phyloP scores from a whole-genome alignment of 164 flowering plant genomes.

The Berberis vulgaris region DNA sequence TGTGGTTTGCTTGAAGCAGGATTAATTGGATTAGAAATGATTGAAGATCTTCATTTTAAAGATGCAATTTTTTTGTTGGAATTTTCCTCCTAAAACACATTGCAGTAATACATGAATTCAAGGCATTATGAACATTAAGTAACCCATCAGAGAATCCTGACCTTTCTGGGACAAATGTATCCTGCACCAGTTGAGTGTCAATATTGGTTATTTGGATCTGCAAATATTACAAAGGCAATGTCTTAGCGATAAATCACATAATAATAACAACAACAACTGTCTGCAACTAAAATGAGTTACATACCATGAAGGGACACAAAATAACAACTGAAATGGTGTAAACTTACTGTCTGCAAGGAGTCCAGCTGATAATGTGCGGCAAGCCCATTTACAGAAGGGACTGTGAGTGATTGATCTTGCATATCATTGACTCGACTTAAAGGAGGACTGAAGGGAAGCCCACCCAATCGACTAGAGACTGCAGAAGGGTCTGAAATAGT shows the following conservation, averaged over 20 bases:
- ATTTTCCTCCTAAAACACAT: too few relatives aligned
- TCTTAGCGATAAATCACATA: neutral
- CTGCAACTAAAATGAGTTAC: too few relatives aligned
- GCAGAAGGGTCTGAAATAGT: constrained; percentile 9
- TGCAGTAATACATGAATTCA: too few relatives aligned
- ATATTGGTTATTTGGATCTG: constrained; percentile 22
- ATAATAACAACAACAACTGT: neutral
- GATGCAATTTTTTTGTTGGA: neutral
- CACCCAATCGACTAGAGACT: constrained; percentile 12
- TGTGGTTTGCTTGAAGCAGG: too few relatives aligned
- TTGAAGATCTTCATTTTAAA: neutral
- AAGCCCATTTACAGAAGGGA: constrained; percentile 17
- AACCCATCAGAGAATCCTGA: constrained; percentile 6
- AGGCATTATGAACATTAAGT: too few relatives aligned
- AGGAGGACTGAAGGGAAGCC: constrained; percentile 11
- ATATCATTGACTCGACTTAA: constrained; percentile 6
- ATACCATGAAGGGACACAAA: neutral
- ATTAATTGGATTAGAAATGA: neutral
- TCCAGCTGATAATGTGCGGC: constrained; percentile 14
- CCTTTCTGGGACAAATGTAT: constrained; percentile 28
- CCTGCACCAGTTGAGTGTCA: constrained; percentile 4
- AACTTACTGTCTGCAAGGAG: constrained; percentile 19
- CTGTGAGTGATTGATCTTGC: constrained; percentile 4
- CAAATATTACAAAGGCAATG: neutral
- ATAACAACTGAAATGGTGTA: constrained; percentile 1